Evolutionary conservation across 2,329 filamentous ascomycete species (phyloP).

Genomic region (Venturia asperata): DNA sequence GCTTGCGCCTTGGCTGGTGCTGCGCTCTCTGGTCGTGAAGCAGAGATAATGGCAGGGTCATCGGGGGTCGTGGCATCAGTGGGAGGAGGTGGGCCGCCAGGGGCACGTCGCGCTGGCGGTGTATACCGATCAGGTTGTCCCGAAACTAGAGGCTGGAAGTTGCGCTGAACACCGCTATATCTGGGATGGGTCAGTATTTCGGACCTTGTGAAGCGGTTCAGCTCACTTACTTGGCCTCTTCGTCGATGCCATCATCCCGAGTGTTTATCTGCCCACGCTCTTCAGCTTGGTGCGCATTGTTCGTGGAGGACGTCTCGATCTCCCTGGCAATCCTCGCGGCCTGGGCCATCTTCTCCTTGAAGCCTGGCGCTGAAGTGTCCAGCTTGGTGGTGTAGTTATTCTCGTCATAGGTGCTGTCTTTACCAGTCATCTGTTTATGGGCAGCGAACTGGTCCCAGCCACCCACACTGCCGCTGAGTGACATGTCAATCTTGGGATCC

Average conservation of each 20-base stretch:
- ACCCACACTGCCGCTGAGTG: conserved; percentile 45
- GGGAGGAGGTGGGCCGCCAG: conserved; percentile 57
- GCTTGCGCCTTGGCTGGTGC: conserved; percentile 32
- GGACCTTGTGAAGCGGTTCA: background rate
- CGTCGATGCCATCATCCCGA: conserved; percentile 63
- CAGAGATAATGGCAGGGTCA: conserved; percentile 84
- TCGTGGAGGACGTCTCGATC: conserved; percentile 63
- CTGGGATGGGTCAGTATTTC: conserved; percentile 36
- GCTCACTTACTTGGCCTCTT: conserved; percentile 75
- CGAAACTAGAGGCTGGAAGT: conserved; percentile 58
- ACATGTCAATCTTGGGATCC: conserved; percentile 57
- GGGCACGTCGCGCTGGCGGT: conserved; percentile 78
- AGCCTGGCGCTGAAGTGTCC: conserved; percentile 74
- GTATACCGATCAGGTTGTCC: conserved; percentile 70
- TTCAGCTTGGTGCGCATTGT: conserved; percentile 80
- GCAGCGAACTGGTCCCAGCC: conserved; percentile 89
- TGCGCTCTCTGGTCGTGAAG: conserved; percentile 57
- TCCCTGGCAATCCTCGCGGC: conserved; percentile 82
- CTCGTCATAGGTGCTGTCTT: conserved; percentile 87
- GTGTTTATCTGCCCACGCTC: conserved; percentile 67
- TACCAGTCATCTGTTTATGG: conserved; percentile 80
- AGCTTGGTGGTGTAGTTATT: conserved; percentile 91
- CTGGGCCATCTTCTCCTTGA: conserved; percentile 66
- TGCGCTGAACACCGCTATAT: conserved; percentile 84
- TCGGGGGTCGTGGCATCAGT: conserved; percentile 70